Evolutionary conservation across 179 eudicot genomes (phyloP).

Genomic region (Nepenthes alata): DNA sequence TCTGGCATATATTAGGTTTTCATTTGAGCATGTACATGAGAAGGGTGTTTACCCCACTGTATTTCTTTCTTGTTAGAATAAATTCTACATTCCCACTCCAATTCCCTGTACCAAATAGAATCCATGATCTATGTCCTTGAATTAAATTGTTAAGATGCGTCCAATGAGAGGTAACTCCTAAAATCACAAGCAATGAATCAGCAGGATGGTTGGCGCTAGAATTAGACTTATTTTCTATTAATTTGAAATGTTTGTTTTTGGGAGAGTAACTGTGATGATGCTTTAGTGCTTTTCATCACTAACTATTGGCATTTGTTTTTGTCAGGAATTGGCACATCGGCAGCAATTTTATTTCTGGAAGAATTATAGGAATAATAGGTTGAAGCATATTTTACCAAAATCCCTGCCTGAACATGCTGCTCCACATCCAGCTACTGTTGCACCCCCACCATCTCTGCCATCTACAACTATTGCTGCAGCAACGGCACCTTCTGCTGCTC

Average conservation of each 20-base stretch:
- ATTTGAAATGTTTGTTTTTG: neutral
- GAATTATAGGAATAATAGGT: constrained; percentile 80
- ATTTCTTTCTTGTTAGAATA: too few species aligned
- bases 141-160: too few species aligned
- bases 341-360: constrained; percentile 93
- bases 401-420: constrained; percentile 64
- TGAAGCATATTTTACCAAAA: constrained; percentile 87
- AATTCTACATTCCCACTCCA: too few species aligned
- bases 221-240: too few species aligned
- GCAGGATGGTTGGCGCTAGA: too few species aligned
- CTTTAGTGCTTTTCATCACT: neutral
- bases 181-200: too few species aligned
- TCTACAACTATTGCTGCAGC: constrained; percentile 33
- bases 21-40: too few species aligned
- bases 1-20: too few species aligned
- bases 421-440: constrained; percentile 30
- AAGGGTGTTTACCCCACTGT: too few species aligned
- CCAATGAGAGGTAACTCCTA: too few species aligned
- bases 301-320: neutral
- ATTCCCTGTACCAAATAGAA: too few species aligned
- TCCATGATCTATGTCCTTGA: too few species aligned
- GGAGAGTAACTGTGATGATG: neutral
- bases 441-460: constrained; percentile 39
- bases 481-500: constrained; percentile 53
- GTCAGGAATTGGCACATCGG: constrained; percentile 86